Evolutionary conservation across 768 basidiomycete species (phyloP).

Genomic region (Pholiota molesta): DNA sequence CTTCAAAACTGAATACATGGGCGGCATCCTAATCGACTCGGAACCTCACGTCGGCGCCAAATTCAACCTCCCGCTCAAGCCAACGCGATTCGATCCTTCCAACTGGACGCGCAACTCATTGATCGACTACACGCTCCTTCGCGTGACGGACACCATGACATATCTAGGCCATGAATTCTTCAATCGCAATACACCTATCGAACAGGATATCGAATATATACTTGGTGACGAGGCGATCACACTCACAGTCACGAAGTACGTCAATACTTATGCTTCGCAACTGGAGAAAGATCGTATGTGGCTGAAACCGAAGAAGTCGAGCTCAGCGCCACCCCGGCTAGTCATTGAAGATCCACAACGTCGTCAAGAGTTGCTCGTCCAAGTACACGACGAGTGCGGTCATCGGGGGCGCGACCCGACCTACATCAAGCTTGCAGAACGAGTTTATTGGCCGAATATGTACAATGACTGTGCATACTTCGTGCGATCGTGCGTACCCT

Average conservation of each 20-base stretch:
- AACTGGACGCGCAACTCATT: not conserved
- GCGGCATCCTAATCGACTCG: too few species aligned
- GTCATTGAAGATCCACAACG: constrained; percentile 20
- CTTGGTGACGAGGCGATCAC: too few species aligned
- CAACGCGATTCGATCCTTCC: not conserved
- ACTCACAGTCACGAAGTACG: too few species aligned
- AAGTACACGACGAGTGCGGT: constrained; percentile 30
- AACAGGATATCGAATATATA: too few species aligned
- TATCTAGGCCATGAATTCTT: not conserved
- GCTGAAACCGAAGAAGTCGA: constrained; percentile 10
- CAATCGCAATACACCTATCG: too few species aligned
- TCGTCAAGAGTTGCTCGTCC: constrained; percentile 21
- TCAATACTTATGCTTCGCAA: too few species aligned
- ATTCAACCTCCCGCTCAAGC: not conserved
- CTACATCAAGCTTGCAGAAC: constrained; percentile 21
- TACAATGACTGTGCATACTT: constrained; percentile 30
- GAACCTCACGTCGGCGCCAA: not conserved
- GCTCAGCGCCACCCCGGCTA: constrained; percentile 19
- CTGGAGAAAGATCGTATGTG: constrained; percentile 16
- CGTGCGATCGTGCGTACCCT: constrained; percentile 33
- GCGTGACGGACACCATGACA: not conserved
- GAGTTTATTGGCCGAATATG: constrained; percentile 41
- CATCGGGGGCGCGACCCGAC: constrained; percentile 34
- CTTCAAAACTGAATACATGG: not conserved
- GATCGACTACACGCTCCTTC: not conserved